Conservation (phyloP, 768 basidiomycete genomes). For the Boletus speciosus region DNA sequence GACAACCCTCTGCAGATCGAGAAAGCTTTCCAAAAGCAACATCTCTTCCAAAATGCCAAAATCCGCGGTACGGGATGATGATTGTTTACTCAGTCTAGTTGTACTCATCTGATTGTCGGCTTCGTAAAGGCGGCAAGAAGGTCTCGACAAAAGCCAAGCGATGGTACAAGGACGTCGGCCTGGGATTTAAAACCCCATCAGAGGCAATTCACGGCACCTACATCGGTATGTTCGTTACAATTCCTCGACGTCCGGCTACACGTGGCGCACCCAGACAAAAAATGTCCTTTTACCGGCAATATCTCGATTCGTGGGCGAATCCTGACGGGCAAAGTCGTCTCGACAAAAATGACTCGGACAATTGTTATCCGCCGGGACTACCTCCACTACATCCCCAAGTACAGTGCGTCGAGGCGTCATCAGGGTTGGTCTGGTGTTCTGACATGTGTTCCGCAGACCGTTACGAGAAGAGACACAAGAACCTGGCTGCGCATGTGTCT, state of each 20-base stretch:
- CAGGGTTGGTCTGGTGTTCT: conserved; percentile 3
- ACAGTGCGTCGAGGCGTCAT: conserved; percentile 60
- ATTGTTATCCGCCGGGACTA: conserved; percentile 94
- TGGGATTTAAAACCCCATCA: conserved; percentile 93
- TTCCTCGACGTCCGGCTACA: background rate
- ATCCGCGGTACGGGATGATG: conserved; percentile 65
- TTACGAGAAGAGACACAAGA: conserved; percentile 99
- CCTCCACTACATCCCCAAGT: conserved; percentile 97
- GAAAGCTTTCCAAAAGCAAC: conserved; percentile 97
- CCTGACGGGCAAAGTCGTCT: conserved; percentile 94
- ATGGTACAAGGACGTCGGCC: conserved; percentile 99
- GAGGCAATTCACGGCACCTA: conserved; percentile 97
- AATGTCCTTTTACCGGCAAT: conserved; percentile 97
- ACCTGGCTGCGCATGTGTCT: conserved; percentile 93
- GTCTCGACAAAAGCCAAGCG: conserved; percentile 91
- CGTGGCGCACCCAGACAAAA: conserved; percentile 71
- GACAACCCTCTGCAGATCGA: conserved; percentile 60
- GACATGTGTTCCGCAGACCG: conserved; percentile 57
- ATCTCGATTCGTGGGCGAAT: conserved; percentile 99
- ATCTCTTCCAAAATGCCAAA: conserved; percentile 98
- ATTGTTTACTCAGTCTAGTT: background rate
- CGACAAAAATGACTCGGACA: conserved; percentile 99
- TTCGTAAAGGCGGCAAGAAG: conserved; percentile 71
- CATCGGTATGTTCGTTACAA: conserved; percentile 63
- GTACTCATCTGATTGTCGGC: conserved; percentile 9